Evolutionary conservation across 345 rosid genomes (phyloP).

Genomic region (Moringa oleifera): DNA sequence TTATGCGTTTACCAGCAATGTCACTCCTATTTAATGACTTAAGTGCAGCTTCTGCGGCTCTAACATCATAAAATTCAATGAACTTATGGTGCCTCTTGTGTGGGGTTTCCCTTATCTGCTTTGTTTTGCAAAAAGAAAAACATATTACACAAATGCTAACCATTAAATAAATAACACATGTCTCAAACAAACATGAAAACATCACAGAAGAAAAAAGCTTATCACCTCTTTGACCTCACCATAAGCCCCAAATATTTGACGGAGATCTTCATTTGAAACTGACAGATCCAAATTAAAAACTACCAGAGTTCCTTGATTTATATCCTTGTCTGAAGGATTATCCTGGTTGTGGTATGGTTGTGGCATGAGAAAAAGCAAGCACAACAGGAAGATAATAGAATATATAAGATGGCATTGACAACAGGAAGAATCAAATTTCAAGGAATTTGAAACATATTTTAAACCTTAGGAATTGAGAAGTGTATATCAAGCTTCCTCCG

Average conservation of each 20-base stretch:
- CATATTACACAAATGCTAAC: conserved; percentile 24
- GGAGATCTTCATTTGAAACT: conserved; percentile 66
- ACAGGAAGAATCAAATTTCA: background rate
- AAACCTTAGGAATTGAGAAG: conserved; percentile 81
- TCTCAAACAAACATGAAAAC: background rate
- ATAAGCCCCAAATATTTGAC: conserved; percentile 57
- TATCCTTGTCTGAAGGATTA: conserved; percentile 79
- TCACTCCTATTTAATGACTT: conserved; percentile 66
- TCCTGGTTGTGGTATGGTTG: conserved; percentile 37
- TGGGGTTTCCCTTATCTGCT: conserved; percentile 81
- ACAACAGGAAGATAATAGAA: background rate
- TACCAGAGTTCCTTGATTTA: conserved; percentile 78
- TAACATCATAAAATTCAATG: conserved; percentile 75
- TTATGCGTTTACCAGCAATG: conserved; percentile 80
- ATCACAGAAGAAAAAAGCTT: background rate
- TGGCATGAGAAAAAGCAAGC: background rate
- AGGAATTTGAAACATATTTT: background rate
- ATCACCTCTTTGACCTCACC: conserved; percentile 85
- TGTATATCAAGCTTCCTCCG: conserved; percentile 80
- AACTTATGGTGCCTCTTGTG: conserved; percentile 83
- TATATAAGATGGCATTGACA: background rate
- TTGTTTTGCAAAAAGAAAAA: conserved; percentile 22
- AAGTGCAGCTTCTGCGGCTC: conserved; percentile 76
- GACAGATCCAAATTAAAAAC: conserved; percentile 76
- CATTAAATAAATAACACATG: conserved; percentile 7